Base-by-base conservation (phyloP, 2,329 filamentous ascomycete species). In the Colletotrichum theobromicola region DNA sequence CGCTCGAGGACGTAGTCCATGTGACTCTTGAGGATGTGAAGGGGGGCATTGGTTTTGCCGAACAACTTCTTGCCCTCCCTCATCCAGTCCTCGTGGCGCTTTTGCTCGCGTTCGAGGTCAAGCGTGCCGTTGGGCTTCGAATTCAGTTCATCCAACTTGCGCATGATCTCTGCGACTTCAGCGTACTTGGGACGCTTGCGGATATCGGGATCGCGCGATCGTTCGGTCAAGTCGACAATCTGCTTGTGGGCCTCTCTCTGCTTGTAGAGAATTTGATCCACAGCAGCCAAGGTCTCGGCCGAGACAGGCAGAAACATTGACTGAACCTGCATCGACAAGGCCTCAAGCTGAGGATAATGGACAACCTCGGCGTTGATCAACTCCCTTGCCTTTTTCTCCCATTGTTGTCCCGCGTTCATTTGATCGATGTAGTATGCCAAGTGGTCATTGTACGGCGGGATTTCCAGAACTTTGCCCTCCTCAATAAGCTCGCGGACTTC, bases 51-150 rank as follows among this genome's bases (percentile, higher is more conserved):
- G 2, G 97, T 97, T 84, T 99, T 99, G 67, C 97, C 97, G 81
- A 99, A 99, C 0, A 99, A 86, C 83, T 98, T 98, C 86, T 99
- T 99, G 65, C 97, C 97, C 80, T 95, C 95, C 35, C 97, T 91
- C 96, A 99, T 99, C 97, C 97, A 99, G 83, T 99, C 97, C 82
- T 99, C 97, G 78, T 98, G 97, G 9, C 95, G 92, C 81, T 97
- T 98, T 77, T 97, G 94, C 82, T 98, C 95, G 77, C 95, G 96
- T 81, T 99, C 97, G 6, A 99, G 90, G 79, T 99, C 97, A 37
- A 97, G 90, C 0, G 96, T 98, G 3, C 97, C 97, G 53, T 91
- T 91, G 0, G 97, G 97, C 81, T 98, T 98, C 76, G 95, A 98
- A 79, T 98, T 98, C 12, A 98, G 89, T 67, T 97, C 95, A 72